These are phyloP conservation scores for Mycena rebaudengoi DNA, from an alignment of 768 basidiomycete species.

Conservation along the genomic window DNA sequence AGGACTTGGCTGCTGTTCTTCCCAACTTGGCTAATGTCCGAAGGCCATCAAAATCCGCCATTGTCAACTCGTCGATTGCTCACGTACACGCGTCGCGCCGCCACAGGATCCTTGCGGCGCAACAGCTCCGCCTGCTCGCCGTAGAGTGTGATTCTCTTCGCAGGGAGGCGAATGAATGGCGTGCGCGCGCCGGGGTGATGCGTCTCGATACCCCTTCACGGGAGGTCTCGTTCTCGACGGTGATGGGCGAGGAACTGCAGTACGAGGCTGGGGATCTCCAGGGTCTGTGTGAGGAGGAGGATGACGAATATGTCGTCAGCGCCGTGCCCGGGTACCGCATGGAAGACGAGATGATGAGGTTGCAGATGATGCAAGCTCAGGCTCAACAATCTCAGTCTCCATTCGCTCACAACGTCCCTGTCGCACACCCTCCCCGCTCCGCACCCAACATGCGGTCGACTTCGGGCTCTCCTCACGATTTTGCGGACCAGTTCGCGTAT, in stretches of 20 bases:
- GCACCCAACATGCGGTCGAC: constrained; percentile 14
- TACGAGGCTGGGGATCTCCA: constrained; percentile 28
- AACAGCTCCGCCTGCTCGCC: constrained; percentile 66
- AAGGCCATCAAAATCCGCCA: constrained; percentile 79
- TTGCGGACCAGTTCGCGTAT: constrained; percentile 19
- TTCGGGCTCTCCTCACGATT: constrained; percentile 19
- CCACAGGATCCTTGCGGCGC: constrained; percentile 69
- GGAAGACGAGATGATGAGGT: constrained; percentile 29
- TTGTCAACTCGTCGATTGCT: constrained; percentile 81
- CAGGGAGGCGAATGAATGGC: constrained; percentile 79
- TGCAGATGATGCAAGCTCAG: constrained; percentile 28
- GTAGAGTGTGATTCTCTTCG: constrained; percentile 73
- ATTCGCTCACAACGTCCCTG: constrained; percentile 25
- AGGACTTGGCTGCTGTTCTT: constrained; percentile 75
- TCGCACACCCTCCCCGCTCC: constrained; percentile 1
- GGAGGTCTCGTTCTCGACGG: constrained; percentile 60
- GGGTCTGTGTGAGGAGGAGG: constrained; percentile 25
- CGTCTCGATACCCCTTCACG: constrained; percentile 62
- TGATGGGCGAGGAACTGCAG: constrained; percentile 54
- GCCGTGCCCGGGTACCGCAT: constrained; percentile 24
- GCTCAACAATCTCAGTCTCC: constrained; percentile 13
- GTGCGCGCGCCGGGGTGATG: constrained; percentile 62
- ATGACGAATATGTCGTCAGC: constrained; percentile 24
- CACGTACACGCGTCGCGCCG: constrained; percentile 68
- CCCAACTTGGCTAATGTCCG: constrained; percentile 74